Conservation (phyloP, 768 basidiomycete genomes). For the Amanita thiersii region DNA sequence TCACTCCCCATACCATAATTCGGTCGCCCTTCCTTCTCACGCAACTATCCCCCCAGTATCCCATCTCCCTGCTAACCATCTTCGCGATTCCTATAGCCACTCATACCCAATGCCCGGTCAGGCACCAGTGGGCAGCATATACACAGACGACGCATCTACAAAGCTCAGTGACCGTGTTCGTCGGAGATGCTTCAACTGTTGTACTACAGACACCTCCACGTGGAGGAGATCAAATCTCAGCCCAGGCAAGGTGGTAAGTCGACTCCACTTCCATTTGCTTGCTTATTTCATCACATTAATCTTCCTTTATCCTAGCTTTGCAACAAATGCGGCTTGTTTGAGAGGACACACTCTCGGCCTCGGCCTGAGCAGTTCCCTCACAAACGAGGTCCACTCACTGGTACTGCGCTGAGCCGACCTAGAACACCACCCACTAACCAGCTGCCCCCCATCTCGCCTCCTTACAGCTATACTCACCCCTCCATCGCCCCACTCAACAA, state of each 20-base stretch:
- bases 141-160: conserved; percentile 76
- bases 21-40: conserved; percentile 10
- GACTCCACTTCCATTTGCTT: conserved; percentile 1
- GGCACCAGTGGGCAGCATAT: conserved; percentile 24
- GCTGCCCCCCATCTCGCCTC: conserved; percentile 38
- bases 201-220: conserved; percentile 77
- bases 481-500: conserved; percentile 35
- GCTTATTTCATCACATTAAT: conserved; percentile 18
- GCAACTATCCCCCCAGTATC: conserved; percentile 13
- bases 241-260: conserved; percentile 67
- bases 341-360: conserved; percentile 72
- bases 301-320: conserved; percentile 28
- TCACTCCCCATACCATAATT: conserved; percentile 16
- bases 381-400: conserved; percentile 62
- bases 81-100: conserved; percentile 17
- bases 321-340: conserved; percentile 75
- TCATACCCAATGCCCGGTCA: conserved; percentile 26
- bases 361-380: conserved; percentile 78
- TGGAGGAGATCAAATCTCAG: conserved; percentile 73
- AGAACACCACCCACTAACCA: conserved; percentile 39
- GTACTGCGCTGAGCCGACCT: conserved; percentile 34
- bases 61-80: conserved; percentile 11
- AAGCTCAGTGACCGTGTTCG: conserved; percentile 74
- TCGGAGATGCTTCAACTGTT: conserved; percentile 76
- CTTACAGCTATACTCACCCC: conserved; percentile 45